Percentiles rank a stretch among this genome's conserved stretches.
Conservation (phyloP, 495 filamentous ascomycete genomes). For the Clavariopsis aquatica region DNA sequence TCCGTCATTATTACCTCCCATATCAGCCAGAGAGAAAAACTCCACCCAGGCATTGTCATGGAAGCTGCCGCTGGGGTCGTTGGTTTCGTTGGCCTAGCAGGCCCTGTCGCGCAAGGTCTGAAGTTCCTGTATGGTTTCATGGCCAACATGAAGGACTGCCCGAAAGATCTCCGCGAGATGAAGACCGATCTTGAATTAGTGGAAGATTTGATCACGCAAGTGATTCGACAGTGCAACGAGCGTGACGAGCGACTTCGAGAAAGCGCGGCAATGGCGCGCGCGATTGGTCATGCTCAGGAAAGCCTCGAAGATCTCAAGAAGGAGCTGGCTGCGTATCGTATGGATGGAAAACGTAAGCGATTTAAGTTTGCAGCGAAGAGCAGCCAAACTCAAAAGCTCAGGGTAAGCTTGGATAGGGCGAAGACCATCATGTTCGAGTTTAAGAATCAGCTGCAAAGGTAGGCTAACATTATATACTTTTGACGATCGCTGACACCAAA, state of each 20-base stretch:
- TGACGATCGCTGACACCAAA: not conserved
- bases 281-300: not conserved
- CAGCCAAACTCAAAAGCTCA: not conserved
- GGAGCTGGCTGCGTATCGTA: not conserved
- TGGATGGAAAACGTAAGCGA: not conserved
- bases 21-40: slow-evolving; percentile 7
- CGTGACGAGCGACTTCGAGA: not conserved
- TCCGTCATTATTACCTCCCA: slow-evolving; percentile 9
- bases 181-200: slow-evolving; percentile 11
- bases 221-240: slow-evolving; percentile 9
- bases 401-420: not conserved
- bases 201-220: slow-evolving; percentile 10
- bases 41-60: slow-evolving; percentile 3
- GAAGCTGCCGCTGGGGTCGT: slow-evolving; percentile 7
- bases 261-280: not conserved
- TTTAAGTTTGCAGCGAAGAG: not conserved
- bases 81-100: slow-evolving; percentile 8
- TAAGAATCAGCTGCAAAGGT: not conserved
- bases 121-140: slow-evolving; percentile 6
- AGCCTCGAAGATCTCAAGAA: not conserved
- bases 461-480: not conserved
- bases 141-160: slow-evolving; percentile 8
- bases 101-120: slow-evolving; percentile 9
- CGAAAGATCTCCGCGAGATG: slow-evolving; percentile 7
- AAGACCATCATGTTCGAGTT: not conserved